A percentile compares a stretch with the other conserved stretches of the same genome.
Conservation (phyloP, 495 filamentous ascomycete genomes). For the Penicillium paxilli region DNA sequence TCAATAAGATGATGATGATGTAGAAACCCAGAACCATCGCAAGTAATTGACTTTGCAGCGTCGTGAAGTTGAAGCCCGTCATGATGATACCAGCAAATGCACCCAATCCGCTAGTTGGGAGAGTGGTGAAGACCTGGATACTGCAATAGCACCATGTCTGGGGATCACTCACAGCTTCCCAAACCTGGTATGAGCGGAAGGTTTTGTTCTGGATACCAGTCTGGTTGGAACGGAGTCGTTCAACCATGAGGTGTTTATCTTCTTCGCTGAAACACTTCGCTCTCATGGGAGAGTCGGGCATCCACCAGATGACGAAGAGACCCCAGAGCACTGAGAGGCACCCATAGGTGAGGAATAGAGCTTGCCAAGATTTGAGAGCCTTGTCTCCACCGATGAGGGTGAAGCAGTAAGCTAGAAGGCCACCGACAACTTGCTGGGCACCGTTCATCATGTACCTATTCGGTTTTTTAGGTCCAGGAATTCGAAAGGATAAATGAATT, state of each 20-base stretch:
- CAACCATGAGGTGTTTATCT: conserved; percentile 50
- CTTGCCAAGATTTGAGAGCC: conserved; percentile 54
- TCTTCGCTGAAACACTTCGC: conserved; percentile 49
- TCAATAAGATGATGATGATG: conserved; percentile 60
- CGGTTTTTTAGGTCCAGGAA: conserved; percentile 3
- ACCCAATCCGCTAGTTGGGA: conserved; percentile 67
- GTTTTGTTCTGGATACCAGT: conserved; percentile 55
- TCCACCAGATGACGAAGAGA: conserved; percentile 43
- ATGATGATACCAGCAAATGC: conserved; percentile 66
- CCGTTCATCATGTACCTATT: conserved; percentile 66
- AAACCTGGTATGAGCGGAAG: conserved; percentile 49
- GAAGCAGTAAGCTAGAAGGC: conserved; percentile 59
- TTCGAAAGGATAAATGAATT: too few species aligned
- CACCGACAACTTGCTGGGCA: conserved; percentile 55
- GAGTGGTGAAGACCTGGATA: conserved; percentile 65
- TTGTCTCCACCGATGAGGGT: conserved; percentile 46
- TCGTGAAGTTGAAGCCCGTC: conserved; percentile 41
- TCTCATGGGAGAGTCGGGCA: conserved; percentile 53
- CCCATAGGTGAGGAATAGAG: conserved; percentile 61
- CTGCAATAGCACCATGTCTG: conserved; percentile 48
- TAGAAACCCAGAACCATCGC: conserved; percentile 72
- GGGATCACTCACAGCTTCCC: conserved; percentile 44
- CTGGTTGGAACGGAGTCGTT: conserved; percentile 49
- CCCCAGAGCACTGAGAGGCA: conserved; percentile 53
- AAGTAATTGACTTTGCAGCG: conserved; percentile 44